These are phyloP conservation scores for Umbelopsis sp. DNA, from an alignment of 371 early-diverging fungal genomes.

Conservation along the genomic window DNA sequence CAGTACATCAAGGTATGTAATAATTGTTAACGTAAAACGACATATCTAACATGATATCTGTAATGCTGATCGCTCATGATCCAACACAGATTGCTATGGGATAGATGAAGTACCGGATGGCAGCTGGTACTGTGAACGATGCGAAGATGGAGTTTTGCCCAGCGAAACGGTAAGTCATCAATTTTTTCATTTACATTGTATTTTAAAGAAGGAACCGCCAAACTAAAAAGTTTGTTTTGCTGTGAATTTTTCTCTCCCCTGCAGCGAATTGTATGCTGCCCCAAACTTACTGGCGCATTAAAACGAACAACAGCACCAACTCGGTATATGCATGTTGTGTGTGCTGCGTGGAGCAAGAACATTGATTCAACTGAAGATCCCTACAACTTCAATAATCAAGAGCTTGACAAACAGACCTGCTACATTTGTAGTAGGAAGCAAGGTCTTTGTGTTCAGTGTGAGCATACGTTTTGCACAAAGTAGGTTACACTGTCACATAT, in stretches of 20 bases:
- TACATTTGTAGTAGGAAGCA: conserved; percentile 32
- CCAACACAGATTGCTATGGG: conserved; percentile 46
- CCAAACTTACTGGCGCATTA: conserved; percentile 49
- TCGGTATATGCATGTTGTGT: conserved; percentile 62
- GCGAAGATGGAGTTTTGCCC: conserved; percentile 43
- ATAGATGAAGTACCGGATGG: conserved; percentile 51
- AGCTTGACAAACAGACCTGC: conserved; percentile 36
- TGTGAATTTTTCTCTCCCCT: neutral
- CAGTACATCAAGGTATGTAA: conserved; percentile 54
- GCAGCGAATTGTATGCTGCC: conserved; percentile 59
- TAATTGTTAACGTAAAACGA: too few relatives aligned
- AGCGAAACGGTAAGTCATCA: conserved; percentile 39
- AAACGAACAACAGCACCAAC: conserved; percentile 54
- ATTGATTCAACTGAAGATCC: conserved; percentile 45
- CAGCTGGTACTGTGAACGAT: conserved; percentile 61
- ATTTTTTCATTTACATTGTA: neutral
- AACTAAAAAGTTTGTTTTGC: neutral
- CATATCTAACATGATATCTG: neutral
- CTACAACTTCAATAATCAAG: conserved; percentile 33
- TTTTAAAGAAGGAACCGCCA: neutral
- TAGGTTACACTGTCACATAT: conserved; percentile 23
- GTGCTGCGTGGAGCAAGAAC: conserved; percentile 55
- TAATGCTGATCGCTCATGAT: too few relatives aligned
- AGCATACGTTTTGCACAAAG: conserved; percentile 36
- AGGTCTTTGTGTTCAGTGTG: conserved; percentile 42